phyloP scores from a whole-genome alignment of 371 early-diverging fungal species.

The Rhizomucor miehei region DNA sequence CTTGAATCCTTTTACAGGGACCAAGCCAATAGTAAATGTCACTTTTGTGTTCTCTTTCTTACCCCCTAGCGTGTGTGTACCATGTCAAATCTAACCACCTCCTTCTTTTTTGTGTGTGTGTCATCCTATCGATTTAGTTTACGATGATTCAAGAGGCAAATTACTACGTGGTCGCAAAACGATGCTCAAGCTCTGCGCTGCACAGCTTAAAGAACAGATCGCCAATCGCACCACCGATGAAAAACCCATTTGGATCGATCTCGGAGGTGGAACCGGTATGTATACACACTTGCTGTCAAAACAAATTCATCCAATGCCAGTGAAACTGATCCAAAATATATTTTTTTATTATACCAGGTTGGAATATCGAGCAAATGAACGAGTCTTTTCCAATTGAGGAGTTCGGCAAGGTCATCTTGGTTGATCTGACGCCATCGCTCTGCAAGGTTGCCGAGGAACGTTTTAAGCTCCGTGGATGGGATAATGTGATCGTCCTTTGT shows the following conservation, averaged over 20 bases:
- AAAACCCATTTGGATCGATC: slow-evolving; percentile 75
- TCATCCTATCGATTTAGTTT: slow-evolving; percentile 42
- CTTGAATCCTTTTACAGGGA: slow-evolving; percentile 76
- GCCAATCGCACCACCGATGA: slow-evolving; percentile 19
- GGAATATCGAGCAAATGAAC: slow-evolving; percentile 88
- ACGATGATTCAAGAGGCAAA: slow-evolving; percentile 59
- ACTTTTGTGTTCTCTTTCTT: neutral
- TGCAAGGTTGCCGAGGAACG: slow-evolving; percentile 79
- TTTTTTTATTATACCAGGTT: slow-evolving; percentile 33
- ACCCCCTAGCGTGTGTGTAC: neutral
- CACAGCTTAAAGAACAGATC: slow-evolving; percentile 62
- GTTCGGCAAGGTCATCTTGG: slow-evolving; percentile 78
- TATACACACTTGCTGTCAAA: neutral
- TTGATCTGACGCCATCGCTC: slow-evolving; percentile 81
- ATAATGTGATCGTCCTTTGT: slow-evolving; percentile 77
- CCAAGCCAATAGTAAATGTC: slow-evolving; percentile 63
- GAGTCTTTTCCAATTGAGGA: slow-evolving; percentile 65
- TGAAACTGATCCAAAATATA: neutral
- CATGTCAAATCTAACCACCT: neutral
- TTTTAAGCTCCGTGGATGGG: slow-evolving; percentile 73
- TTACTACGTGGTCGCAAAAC: slow-evolving; percentile 76
- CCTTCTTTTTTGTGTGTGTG: slow-evolving; percentile 10
- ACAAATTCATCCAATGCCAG: neutral
- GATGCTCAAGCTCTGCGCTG: slow-evolving; percentile 79
- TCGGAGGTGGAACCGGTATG: slow-evolving; percentile 85